Conservation (phyloP, 2,329 filamentous ascomycete genomes). For the Aspergillus neoniger region DNA sequence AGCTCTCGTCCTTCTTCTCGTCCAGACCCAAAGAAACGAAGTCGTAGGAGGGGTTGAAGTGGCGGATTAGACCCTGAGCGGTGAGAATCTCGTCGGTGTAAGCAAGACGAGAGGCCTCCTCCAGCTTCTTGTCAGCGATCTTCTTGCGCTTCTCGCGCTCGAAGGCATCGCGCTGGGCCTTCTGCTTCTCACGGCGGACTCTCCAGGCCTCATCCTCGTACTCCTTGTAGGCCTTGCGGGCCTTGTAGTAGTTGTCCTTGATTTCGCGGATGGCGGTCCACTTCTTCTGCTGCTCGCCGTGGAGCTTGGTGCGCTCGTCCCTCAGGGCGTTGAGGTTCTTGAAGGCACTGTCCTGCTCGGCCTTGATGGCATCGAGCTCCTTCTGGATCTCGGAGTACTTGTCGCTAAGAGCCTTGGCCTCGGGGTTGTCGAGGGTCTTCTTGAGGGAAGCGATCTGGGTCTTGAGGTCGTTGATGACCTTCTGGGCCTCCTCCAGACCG, state of each 20-base stretch:
- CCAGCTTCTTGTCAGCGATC: constrained; percentile 56
- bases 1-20: constrained; percentile 52
- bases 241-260: constrained; percentile 84
- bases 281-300: constrained; percentile 84
- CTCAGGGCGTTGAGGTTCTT: constrained; percentile 82
- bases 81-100: constrained; percentile 91
- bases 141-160: constrained; percentile 54
- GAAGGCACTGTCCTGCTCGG: constrained; percentile 86
- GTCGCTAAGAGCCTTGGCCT: constrained; percentile 83
- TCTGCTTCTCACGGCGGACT: constrained; percentile 72
- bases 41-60: constrained; percentile 85
- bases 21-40: constrained; percentile 59
- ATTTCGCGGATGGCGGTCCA: constrained; percentile 78
- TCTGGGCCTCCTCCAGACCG: constrained; percentile 79
- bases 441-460: constrained; percentile 84
- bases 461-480: constrained; percentile 84
- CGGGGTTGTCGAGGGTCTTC: constrained; percentile 87
- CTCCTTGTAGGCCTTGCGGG: constrained; percentile 77
- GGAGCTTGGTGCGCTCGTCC: constrained; percentile 81
- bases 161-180: constrained; percentile 69
- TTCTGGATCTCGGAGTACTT: constrained; percentile 81
- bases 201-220: constrained; percentile 83
- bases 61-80: constrained; percentile 81
- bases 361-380: constrained; percentile 87
- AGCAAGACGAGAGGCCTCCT: constrained; percentile 67